These are phyloP conservation scores for Penicillium longicatenatum DNA, from an alignment of 495 filamentous ascomycete genomes.

Conservation along the genomic window DNA sequence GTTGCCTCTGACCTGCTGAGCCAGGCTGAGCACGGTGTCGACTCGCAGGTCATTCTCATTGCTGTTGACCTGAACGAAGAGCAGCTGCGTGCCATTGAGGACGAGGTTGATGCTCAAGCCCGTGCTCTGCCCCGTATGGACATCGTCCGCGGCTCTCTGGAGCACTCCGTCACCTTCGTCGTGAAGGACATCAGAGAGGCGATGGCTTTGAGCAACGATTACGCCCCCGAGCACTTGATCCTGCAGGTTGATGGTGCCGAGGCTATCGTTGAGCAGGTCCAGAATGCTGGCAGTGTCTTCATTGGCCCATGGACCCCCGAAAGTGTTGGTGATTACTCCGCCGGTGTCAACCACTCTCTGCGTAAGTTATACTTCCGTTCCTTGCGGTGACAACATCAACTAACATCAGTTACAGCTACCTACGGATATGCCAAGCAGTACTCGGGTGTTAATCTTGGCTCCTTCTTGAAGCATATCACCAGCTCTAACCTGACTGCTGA, in stretches of 20 bases:
- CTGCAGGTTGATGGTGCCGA: slow-evolving; percentile 79
- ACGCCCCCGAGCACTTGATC: slow-evolving; percentile 98
- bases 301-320: slow-evolving; percentile 95
- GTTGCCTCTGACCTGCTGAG: slow-evolving; percentile 92
- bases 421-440: slow-evolving; percentile 98
- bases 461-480: slow-evolving; percentile 96
- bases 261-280: slow-evolving; percentile 70
- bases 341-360: slow-evolving; percentile 94
- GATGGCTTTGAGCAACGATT: slow-evolving; percentile 84
- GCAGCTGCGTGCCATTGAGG: slow-evolving; percentile 77
- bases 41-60: slow-evolving; percentile 93
- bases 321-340: slow-evolving; percentile 95
- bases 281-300: slow-evolving; percentile 95
- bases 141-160: slow-evolving; percentile 89
- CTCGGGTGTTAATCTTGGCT: slow-evolving; percentile 92
- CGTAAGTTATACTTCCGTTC: slow-evolving; percentile 61
- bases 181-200: slow-evolving; percentile 80
- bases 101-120: slow-evolving; percentile 89
- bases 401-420: slow-evolving; percentile 62
- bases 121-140: slow-evolving; percentile 84
- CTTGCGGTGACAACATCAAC: slow-evolving; percentile 1
- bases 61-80: slow-evolving; percentile 74
- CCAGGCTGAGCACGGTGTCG: slow-evolving; percentile 94
- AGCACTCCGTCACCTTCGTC: slow-evolving; percentile 86
- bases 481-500: slow-evolving; percentile 84